A percentile compares a stretch with the other conserved stretches of the same genome.
Conservation (phyloP, 352 stramenopile genomes). For the Phytophthora parvispora region DNA sequence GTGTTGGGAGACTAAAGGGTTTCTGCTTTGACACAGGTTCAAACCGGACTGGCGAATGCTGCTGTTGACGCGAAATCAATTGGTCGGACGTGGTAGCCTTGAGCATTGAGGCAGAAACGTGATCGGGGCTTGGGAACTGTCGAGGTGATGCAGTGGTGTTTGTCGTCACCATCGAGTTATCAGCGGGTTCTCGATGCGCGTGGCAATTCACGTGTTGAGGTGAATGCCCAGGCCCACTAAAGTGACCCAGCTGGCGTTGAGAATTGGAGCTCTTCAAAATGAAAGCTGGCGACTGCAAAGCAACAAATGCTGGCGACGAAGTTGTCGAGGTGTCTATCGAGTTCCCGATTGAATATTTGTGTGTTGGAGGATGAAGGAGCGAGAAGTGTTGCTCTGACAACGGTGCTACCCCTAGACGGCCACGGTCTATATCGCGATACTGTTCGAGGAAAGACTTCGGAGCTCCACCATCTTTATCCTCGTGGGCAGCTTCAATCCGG, state of each 20-base stretch:
- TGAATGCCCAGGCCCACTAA: neutral
- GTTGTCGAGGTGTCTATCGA: neutral
- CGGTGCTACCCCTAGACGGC: neutral
- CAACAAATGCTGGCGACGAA: slow-evolving; percentile 11
- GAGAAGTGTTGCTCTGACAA: slow-evolving; percentile 17
- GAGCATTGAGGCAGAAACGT: neutral
- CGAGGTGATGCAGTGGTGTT: neutral
- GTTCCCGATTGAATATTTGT: neutral
- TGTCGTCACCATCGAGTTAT: neutral
- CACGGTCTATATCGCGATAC: slow-evolving; percentile 56
- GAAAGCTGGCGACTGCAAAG: slow-evolving; percentile 25
- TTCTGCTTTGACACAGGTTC: slow-evolving; percentile 7
- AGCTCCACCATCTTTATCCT: slow-evolving; percentile 1
- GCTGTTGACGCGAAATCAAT: slow-evolving; percentile 2
- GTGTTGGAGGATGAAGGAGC: slow-evolving; percentile 10
- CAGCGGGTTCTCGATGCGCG: neutral
- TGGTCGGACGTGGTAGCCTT: neutral
- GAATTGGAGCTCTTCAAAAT: slow-evolving; percentile 7
- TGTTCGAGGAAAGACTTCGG: slow-evolving; percentile 55
- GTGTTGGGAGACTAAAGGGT: slow-evolving; percentile 29
- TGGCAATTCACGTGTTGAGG: slow-evolving; percentile 9
- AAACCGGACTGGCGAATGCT: slow-evolving; percentile 18
- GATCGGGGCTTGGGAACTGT: slow-evolving; percentile 10
- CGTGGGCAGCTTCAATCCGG: neutral
- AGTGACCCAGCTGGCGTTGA: neutral